Evolutionary conservation across 2,329 filamentous ascomycete genomes (phyloP), one percentile per base, ranked within the genome.

Genomic region (Apiospora marii): DNA sequence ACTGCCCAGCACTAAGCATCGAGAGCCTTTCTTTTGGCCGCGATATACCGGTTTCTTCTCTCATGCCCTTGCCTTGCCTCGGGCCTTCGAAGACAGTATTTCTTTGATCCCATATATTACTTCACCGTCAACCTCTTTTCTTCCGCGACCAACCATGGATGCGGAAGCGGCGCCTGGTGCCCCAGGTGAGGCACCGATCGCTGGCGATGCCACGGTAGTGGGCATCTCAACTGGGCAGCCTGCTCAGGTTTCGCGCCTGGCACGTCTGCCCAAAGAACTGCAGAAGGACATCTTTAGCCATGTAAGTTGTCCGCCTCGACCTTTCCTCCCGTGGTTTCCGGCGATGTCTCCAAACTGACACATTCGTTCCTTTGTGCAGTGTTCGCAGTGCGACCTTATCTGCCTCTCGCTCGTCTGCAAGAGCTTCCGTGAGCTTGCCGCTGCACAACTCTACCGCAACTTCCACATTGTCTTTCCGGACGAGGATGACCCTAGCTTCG

Each of bases 381-480:
- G 87, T 77, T 82, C 84, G 22, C 83, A 86, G 73, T 78, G 79
- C 74, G 88, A 91, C 73, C 85, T 90, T 69, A 87, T 91, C 72
- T 87, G 85, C 74, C 84, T 92, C 69, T 86, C 89, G 19, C 85
- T 91, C 46, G 89, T 91, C 72, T 91, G 87, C 64, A 87, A 81
- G 73, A 85, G 87, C 72, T 90, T 91, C 76, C 87, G 87, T 75
- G 85, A 89, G 49, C 82, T 92, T 41, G 89, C 89, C 67, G 87
- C 90, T 67, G 82, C 87, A 53, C 84, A 89, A 73, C 82, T 92
- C 22, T 92, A 92, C 78, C 87, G 88, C 73, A 87, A 84, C 72
- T 89, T 92, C 77, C 83, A 87, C 77, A 90, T 91, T 74, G 83
- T 90, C 71, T 91, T 92, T 77, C 86, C 88, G n/a, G 88, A 90